These are phyloP conservation scores for Hypocrella siamensis DNA, from an alignment of 2,329 filamentous ascomycete genomes.

Conservation along the genomic window DNA sequence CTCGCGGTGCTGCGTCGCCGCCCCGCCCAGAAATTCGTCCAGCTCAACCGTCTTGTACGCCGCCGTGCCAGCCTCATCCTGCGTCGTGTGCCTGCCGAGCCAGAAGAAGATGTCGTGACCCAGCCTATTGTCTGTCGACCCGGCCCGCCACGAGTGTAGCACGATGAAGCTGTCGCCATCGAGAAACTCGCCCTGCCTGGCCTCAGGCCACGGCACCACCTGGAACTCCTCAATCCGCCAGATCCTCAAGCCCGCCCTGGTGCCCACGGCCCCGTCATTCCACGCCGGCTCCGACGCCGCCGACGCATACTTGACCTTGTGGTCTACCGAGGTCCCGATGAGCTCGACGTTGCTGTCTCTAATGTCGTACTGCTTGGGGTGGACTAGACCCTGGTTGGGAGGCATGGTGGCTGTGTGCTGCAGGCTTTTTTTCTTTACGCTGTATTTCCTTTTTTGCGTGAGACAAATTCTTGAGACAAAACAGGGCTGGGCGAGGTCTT, in stretches of 20 bases:
- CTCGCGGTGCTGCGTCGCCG: constrained; percentile 50
- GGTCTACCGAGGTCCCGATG: constrained; percentile 47
- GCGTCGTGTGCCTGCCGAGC: constrained; percentile 48
- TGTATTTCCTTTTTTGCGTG: too few relatives aligned
- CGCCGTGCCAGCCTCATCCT: constrained; percentile 53
- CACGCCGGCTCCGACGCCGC: constrained; percentile 51
- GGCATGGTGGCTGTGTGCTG: too few relatives aligned
- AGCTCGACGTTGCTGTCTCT: constrained; percentile 54
- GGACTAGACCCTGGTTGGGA: constrained; percentile 44
- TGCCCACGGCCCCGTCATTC: constrained; percentile 41
- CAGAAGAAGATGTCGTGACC: constrained; percentile 56
- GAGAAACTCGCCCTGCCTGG: constrained; percentile 43
- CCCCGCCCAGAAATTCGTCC: constrained; percentile 48
- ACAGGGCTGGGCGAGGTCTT: too few relatives aligned
- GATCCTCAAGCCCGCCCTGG: constrained; percentile 36
- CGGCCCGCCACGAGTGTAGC: constrained; percentile 38
- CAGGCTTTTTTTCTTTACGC: too few relatives aligned
- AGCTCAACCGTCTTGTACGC: constrained; percentile 59
- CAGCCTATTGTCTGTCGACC: constrained; percentile 26
- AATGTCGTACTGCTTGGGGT: constrained; percentile 49
- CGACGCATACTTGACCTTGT: constrained; percentile 52
- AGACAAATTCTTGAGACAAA: too few relatives aligned
- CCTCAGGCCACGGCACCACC: constrained; percentile 43
- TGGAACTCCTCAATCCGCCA: constrained; percentile 56
- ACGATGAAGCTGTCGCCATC: constrained; percentile 56